A percentile compares a stretch with the other conserved stretches of the same genome.
These are phyloP conservation scores for Mimosa pudica DNA, from an alignment of 306 rosid species.

Conservation along the genomic window DNA sequence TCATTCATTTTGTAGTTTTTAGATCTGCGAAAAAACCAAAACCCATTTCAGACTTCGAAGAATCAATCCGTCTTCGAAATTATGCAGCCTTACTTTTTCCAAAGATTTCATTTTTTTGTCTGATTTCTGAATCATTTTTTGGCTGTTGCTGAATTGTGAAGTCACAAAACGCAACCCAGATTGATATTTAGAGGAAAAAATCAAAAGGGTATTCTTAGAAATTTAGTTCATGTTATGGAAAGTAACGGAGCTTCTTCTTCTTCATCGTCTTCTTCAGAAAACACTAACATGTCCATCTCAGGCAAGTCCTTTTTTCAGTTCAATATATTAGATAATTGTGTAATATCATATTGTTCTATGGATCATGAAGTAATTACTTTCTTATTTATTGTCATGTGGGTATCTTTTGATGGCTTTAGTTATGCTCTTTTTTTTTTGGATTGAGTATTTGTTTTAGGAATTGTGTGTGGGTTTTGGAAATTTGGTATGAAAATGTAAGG, in stretches of 20 bases:
- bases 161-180: slow-evolving; percentile 8
- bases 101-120: not conserved
- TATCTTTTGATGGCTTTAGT: slow-evolving; percentile 3
- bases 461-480: not conserved
- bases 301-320: slow-evolving; percentile 36
- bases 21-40: slow-evolving; percentile 34
- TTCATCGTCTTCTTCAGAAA: slow-evolving; percentile 41
- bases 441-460: slow-evolving; percentile 6
- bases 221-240: slow-evolving; percentile 26
- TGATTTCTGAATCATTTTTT: slow-evolving; percentile 12
- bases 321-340: not conserved
- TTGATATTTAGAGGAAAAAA: not conserved
- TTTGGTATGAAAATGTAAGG: not conserved
- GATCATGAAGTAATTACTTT: not conserved
- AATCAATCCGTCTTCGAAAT: not conserved
- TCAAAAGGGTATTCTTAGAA: not conserved
- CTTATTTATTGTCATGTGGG: not conserved
- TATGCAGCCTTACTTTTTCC: not conserved
- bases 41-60: not conserved
- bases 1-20: slow-evolving; percentile 16
- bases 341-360: too few species aligned
- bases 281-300: slow-evolving; percentile 38
- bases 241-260: slow-evolving; percentile 27
- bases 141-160: slow-evolving; percentile 19
- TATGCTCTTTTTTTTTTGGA: slow-evolving; percentile 3